Evolutionary conservation across 192 early-diverging fungal genomes (phyloP), one percentile per base, ranked within the genome.

Genomic region (Backusella parvicylindrica): DNA sequence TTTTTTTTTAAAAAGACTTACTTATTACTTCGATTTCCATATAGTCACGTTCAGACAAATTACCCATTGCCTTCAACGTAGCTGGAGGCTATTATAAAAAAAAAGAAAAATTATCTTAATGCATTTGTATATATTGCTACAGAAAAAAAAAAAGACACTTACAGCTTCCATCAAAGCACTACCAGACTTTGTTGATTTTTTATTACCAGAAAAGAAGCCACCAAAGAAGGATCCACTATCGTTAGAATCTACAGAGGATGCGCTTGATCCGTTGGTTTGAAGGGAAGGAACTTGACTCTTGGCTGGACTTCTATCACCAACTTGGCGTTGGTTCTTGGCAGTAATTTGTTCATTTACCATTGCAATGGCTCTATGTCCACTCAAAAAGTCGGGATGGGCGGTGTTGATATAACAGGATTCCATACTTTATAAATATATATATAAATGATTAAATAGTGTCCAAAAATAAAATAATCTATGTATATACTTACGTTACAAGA

Each of bases 21-120:
- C 92, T 99, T 80, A 99, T 99, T 21, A 99, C 96, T 85, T 99
- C 98, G 3, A 94, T 99, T 75, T 99, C 98, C 86, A 97, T 94
- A 81, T 91, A 87, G 84, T 99, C 98, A 64, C 97, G 91, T 82
- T 99, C 98, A 21, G 97, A 98, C 35, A 99, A 83, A 72, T 91
- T 97, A 74, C 97, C 97, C 26, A 91, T 91, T 0, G 98, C 96
- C 87, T 97, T 99, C 77, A 99, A 88, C 31, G 95, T 90, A 12
- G 92, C 76, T 53, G 95, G 95, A 49, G 95, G 95, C 94, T 95
- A 82, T n/a, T 3, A 28, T 15, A 30, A 35, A 35, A 23, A 35
- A 36, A 23, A 35, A 33, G 47, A 38, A 69, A n/a, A n/a, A n/a
- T n/a, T n/a, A n/a, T n/a, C n/a, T n/a, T n/a, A n/a, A n/a, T n/a